phyloP scores from a whole-genome alignment of 2,329 filamentous ascomycete genomes.

The Aspergillus pseudoglaucus region DNA sequence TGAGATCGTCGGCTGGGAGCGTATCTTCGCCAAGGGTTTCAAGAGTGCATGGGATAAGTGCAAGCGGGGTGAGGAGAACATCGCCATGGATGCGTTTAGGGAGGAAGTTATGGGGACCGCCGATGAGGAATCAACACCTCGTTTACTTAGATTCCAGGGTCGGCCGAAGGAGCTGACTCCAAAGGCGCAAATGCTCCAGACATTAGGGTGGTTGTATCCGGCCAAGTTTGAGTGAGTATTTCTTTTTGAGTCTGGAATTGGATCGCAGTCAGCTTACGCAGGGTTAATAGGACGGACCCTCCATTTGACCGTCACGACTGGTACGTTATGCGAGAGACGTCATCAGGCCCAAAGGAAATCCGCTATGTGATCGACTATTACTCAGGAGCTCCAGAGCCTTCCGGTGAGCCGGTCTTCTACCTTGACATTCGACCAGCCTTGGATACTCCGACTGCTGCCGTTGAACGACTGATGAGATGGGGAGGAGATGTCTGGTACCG shows the following conservation, averaged over 20 bases:
- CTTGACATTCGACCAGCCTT: conserved; percentile 89
- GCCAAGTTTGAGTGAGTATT: conserved; percentile 63
- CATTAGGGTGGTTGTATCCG: conserved; percentile 73
- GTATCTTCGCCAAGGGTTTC: conserved; percentile 70
- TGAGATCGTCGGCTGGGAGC: conserved; percentile 92
- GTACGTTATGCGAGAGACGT: conserved; percentile 71
- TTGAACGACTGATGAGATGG: conserved; percentile 81
- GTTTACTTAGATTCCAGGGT: conserved; percentile 79
- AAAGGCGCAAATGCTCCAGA: conserved; percentile 77
- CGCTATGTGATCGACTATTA: conserved; percentile 98
- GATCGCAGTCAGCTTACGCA: conserved; percentile 1
- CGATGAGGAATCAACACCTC: conserved; percentile 50
- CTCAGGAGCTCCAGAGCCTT: conserved; percentile 70
- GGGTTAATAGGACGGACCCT: conserved; percentile 57
- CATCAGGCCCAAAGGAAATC: conserved; percentile 66
- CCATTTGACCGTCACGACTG: conserved; percentile 98
- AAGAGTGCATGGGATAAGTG: conserved; percentile 67
- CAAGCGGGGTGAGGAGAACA: conserved; percentile 64
- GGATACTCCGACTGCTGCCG: conserved; percentile 69
- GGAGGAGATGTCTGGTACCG: conserved; percentile 91
- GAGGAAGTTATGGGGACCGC: conserved; percentile 35
- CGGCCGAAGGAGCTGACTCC: conserved; percentile 84
- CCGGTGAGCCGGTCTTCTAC: conserved; percentile 89
- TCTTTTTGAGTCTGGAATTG: background rate
- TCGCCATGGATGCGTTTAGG: conserved; percentile 49